A percentile compares a stretch with the other conserved stretches of the same genome.
These are phyloP conservation scores for Mucor saturninus DNA, from an alignment of 371 early-diverging fungal species.

Conservation along the genomic window DNA sequence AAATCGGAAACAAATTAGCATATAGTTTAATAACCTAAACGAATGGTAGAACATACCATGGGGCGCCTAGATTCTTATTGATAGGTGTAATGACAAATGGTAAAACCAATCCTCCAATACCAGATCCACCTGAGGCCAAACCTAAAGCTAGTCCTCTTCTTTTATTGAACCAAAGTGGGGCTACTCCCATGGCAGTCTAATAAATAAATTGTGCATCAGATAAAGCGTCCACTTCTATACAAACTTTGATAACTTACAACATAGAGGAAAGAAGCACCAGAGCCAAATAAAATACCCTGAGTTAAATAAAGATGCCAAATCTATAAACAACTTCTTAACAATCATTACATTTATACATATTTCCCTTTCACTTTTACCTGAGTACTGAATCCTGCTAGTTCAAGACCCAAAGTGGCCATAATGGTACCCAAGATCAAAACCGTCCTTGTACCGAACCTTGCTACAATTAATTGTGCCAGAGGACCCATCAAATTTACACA, in stretches of 20 bases:
- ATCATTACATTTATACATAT: constrained; percentile 5
- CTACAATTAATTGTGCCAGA: constrained; percentile 29
- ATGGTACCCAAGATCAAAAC: constrained; percentile 31
- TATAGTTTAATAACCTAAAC: not conserved
- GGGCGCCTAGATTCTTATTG: constrained; percentile 56
- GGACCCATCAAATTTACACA: constrained; percentile 38
- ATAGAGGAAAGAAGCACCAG: constrained; percentile 53
- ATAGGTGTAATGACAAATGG: constrained; percentile 66
- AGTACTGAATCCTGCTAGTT: constrained; percentile 33
- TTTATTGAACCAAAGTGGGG: constrained; percentile 77
- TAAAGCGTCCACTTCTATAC: not conserved
- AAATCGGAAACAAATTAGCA: not conserved
- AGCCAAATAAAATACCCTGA: constrained; percentile 31
- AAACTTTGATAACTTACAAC: constrained; percentile 4
- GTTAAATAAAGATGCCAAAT: constrained; percentile 41
- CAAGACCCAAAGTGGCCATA: constrained; percentile 31
- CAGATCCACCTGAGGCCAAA: constrained; percentile 75
- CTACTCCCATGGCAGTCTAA: constrained; percentile 44
- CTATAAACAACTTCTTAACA: not conserved
- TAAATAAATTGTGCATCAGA: not conserved
- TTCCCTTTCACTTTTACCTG: constrained; percentile 20
- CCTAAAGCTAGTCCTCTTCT: constrained; percentile 75
- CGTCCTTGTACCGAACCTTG: constrained; percentile 28
- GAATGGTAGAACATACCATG: constrained; percentile 33
- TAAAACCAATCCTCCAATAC: constrained; percentile 77